Conservation (phyloP, 441 rosid species). For the Gossypium laxum region DNA sequence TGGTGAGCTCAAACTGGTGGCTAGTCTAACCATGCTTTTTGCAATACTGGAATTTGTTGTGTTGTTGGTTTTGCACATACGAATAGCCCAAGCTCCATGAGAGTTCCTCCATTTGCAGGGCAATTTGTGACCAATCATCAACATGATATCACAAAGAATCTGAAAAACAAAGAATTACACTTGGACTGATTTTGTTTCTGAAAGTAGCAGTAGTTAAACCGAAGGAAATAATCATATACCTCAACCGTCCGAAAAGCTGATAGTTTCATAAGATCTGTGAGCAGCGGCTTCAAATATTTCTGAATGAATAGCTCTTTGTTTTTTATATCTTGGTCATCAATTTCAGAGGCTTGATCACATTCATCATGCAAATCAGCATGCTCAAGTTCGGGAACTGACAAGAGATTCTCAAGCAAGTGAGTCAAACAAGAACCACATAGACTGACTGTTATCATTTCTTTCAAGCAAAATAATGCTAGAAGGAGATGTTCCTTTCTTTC, state of each 20-base stretch:
- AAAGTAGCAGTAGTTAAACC: background rate
- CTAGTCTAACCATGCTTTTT: slow-evolving; percentile 39
- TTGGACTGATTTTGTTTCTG: background rate
- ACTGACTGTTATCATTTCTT: slow-evolving; percentile 44
- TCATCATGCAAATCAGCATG: slow-evolving; percentile 30
- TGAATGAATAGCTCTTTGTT: slow-evolving; percentile 33
- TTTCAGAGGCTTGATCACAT: slow-evolving; percentile 26
- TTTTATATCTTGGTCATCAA: slow-evolving; percentile 39
- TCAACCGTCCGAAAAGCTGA: slow-evolving; percentile 41
- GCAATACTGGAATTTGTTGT: slow-evolving; percentile 38
- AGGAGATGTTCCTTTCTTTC: slow-evolving; percentile 45
- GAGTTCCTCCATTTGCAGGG: slow-evolving; percentile 45
- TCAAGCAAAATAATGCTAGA: slow-evolving; percentile 54
- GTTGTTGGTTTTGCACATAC: slow-evolving; percentile 41
- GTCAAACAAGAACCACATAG: slow-evolving; percentile 30
- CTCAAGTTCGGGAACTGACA: slow-evolving; percentile 34
- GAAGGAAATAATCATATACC: slow-evolving; percentile 29
- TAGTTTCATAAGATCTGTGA: slow-evolving; percentile 37
- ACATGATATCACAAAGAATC: slow-evolving; percentile 47
- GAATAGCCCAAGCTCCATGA: slow-evolving; percentile 53
- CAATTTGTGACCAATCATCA: slow-evolving; percentile 36
- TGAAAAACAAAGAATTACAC: slow-evolving; percentile 21
- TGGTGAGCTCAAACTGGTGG: slow-evolving; percentile 39
- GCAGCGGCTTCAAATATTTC: slow-evolving; percentile 46
- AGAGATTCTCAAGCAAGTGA: slow-evolving; percentile 50